Conservation (phyloP, 208 protist genomes). For the Leishmania braziliensis region DNA sequence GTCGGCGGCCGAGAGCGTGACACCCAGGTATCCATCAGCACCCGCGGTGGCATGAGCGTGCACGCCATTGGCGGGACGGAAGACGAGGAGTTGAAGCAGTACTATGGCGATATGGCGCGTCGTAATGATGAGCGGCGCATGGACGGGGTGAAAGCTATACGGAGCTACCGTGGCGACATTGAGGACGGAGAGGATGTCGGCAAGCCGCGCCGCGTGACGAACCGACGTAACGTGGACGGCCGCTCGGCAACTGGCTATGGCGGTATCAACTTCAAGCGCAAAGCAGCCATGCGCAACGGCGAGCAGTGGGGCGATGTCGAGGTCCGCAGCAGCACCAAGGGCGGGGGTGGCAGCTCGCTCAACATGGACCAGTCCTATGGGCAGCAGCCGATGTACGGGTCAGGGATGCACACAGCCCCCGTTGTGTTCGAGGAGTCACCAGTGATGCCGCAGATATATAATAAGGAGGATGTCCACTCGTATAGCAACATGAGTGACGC, state of each 20-base stretch:
- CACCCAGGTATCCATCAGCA: constrained; percentile 55
- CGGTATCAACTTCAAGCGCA: constrained; percentile 68
- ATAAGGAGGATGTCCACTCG: constrained; percentile 46
- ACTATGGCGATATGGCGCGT: constrained; percentile 73
- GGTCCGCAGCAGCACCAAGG: constrained; percentile 24
- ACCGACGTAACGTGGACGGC: constrained; percentile 39
- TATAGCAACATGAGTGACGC: constrained; percentile 60
- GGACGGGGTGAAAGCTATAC: constrained; percentile 51
- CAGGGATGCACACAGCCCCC: constrained; percentile 12
- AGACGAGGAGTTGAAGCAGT: constrained; percentile 47
- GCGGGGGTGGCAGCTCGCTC: constrained; percentile 7
- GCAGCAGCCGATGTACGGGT: constrained; percentile 16
- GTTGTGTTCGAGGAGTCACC: constrained; percentile 27
- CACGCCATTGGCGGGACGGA: constrained; percentile 30
- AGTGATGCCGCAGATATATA: constrained; percentile 43
- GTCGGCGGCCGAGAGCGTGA: constrained; percentile 40
- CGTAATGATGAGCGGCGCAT: constrained; percentile 41
- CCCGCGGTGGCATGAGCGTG: constrained; percentile 39
- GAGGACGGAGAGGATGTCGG: constrained; percentile 58
- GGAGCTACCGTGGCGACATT: constrained; percentile 55
- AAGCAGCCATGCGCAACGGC: constrained; percentile 57
- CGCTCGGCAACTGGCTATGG: constrained; percentile 59
- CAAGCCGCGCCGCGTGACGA: constrained; percentile 61
- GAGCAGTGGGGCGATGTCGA: constrained; percentile 66
- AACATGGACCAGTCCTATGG: neutral